phyloP scores from a whole-genome alignment of 1,284 basidiomycete genomes.

The Lentinula novae-zelandiae region DNA sequence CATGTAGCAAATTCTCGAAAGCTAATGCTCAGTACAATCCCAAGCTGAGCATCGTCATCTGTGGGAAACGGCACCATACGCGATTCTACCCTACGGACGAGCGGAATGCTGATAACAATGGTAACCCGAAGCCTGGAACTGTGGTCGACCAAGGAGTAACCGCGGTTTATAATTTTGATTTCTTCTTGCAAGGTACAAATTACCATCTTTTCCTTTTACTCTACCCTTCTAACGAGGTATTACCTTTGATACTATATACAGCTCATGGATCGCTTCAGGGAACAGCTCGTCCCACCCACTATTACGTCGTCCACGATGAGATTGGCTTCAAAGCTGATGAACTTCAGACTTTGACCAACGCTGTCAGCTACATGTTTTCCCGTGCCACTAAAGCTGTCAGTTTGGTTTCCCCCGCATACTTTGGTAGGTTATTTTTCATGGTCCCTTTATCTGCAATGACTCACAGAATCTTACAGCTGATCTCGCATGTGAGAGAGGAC shows the following conservation, averaged over 20 bases:
- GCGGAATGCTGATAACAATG: constrained; percentile 51
- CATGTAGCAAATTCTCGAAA: constrained; percentile 52
- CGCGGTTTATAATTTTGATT: constrained; percentile 71
- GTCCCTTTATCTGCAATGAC: constrained; percentile 49
- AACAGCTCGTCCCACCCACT: constrained; percentile 70
- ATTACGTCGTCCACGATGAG: constrained; percentile 74
- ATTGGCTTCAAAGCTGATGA: constrained; percentile 64
- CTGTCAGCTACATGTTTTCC: constrained; percentile 71
- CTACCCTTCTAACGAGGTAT: no score
- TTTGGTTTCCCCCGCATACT: constrained; percentile 74
- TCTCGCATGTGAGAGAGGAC: constrained; percentile 72
- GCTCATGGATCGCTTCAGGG: constrained; percentile 66
- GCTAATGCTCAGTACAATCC: constrained; percentile 51
- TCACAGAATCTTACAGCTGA: constrained; percentile 37
- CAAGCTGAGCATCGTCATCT: constrained; percentile 72
- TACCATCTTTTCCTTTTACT: not conserved
- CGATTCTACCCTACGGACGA: constrained; percentile 71
- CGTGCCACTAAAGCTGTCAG: constrained; percentile 80
- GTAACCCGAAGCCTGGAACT: constrained; percentile 71
- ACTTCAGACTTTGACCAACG: constrained; percentile 58
- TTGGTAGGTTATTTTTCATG: constrained; percentile 32
- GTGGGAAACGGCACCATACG: constrained; percentile 81
- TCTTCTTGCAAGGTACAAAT: constrained; percentile 59
- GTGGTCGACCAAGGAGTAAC: constrained; percentile 72
- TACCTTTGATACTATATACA: constrained; percentile 16